These are phyloP conservation scores for Amanita brunnescens DNA, from an alignment of 768 basidiomycete species.

Conservation along the genomic window DNA sequence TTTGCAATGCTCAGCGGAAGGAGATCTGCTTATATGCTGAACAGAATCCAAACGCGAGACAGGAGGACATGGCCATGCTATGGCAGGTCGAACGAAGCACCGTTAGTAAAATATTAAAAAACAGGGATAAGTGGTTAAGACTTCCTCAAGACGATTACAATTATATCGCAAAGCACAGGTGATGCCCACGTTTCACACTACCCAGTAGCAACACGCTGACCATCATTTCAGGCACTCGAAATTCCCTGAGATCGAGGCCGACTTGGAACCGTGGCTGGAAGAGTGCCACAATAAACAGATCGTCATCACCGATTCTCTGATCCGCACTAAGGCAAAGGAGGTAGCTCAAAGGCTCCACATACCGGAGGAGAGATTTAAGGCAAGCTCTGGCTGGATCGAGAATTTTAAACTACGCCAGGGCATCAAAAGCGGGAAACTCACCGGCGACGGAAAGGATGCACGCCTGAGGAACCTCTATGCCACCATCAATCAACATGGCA, in stretches of 20 bases:
- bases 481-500: not conserved
- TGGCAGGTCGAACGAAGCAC: conserved; percentile 86
- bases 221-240: conserved; percentile 53
- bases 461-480: not conserved
- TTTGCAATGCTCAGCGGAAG: conserved; percentile 68
- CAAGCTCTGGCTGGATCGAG: conserved; percentile 88
- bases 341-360: conserved; percentile 50
- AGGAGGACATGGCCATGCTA: conserved; percentile 73
- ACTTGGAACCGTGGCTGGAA: conserved; percentile 52
- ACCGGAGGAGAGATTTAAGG: conserved; percentile 73
- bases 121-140: conserved; percentile 76
- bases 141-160: conserved; percentile 50
- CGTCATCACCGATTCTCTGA: conserved; percentile 55
- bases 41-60: conserved; percentile 58
- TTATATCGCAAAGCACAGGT: conserved; percentile 66
- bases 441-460: conserved; percentile 19
- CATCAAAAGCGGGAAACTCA: conserved; percentile 60
- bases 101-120: conserved; percentile 87
- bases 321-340: conserved; percentile 59
- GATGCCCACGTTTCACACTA: conserved; percentile 7
- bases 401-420: conserved; percentile 82
- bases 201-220: conserved; percentile 2
- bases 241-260: conserved; percentile 68
- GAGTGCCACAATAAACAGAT: conserved; percentile 37
- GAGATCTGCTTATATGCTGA: conserved; percentile 62